phyloP scores from a whole-genome alignment of 2,329 filamentous ascomycete genomes.

The Falciphora oryzae region DNA sequence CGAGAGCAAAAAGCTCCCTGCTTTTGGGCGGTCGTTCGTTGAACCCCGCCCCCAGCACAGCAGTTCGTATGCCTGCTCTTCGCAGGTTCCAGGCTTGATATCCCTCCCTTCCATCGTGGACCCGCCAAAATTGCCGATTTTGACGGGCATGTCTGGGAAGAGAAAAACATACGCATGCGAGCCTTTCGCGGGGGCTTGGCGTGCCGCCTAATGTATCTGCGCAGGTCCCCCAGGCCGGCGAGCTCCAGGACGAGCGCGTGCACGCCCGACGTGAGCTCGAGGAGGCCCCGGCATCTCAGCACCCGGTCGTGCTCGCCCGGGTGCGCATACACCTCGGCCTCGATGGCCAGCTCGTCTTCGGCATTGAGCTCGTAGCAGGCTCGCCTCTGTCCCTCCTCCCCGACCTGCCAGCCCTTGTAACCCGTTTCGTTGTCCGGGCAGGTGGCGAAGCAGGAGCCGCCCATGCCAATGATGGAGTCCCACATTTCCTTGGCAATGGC shows the following conservation, averaged over 20 bases:
- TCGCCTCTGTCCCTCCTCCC: neutral
- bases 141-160: neutral
- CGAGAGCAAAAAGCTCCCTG: conserved; percentile 1
- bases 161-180: conserved; percentile 3
- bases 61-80: conserved; percentile 1
- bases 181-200: neutral
- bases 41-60: neutral
- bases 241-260: neutral
- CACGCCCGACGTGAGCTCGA: neutral
- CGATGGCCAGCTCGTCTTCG: conserved; percentile 1
- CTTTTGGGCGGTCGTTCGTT: neutral
- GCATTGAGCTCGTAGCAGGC: neutral
- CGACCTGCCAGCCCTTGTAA: neutral
- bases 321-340: conserved; percentile 2
- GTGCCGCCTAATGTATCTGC: neutral
- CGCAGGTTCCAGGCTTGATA: neutral
- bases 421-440: conserved; percentile 4
- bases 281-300: neutral
- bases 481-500: conserved; percentile 5
- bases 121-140: conserved; percentile 4
- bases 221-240: neutral
- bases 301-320: neutral
- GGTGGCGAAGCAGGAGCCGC: conserved; percentile 4
- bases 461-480: conserved; percentile 14
- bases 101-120: conserved; percentile 3